Percentiles rank a stretch among this genome's conserved stretches.
phyloP scores from a whole-genome alignment of 768 basidiomycete species.

The Chiua virens region DNA sequence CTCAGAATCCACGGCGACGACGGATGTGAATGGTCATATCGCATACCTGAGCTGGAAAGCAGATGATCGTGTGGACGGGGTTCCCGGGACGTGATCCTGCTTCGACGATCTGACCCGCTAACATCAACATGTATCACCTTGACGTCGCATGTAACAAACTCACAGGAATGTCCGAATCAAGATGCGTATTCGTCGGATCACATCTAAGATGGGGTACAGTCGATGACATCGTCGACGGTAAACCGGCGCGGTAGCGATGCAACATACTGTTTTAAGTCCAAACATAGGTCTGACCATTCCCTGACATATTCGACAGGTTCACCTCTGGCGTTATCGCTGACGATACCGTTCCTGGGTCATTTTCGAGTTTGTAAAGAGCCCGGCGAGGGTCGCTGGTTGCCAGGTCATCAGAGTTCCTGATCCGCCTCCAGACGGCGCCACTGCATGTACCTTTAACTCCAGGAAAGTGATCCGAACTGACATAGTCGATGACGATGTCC shows the following conservation, averaged over 20 bases:
- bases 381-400: constrained; percentile 36
- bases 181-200: constrained; percentile 30
- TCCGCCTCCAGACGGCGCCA: neutral
- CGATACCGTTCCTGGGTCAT: constrained; percentile 37
- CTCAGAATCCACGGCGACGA: neutral
- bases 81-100: constrained; percentile 41
- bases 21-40: constrained; percentile 11
- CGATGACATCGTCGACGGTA: neutral
- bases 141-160: neutral
- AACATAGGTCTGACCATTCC: constrained; percentile 39
- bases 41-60: constrained; percentile 36
- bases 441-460: constrained; percentile 33
- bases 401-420: neutral
- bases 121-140: neutral
- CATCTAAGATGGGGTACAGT: constrained; percentile 19
- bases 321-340: constrained; percentile 41
- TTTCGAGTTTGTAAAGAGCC: constrained; percentile 38
- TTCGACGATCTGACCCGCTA: constrained; percentile 32
- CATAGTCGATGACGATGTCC: constrained; percentile 42
- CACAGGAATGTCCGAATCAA: constrained; percentile 34
- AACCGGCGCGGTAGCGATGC: neutral
- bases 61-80: constrained; percentile 44
- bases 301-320: constrained; percentile 34
- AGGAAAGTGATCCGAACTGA: constrained; percentile 38
- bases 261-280: constrained; percentile 29